Evolutionary conservation across 805 yeast genomes (phyloP), one percentile per base, ranked within the genome.

Genomic region (Saccharomycopsis malanga): DNA sequence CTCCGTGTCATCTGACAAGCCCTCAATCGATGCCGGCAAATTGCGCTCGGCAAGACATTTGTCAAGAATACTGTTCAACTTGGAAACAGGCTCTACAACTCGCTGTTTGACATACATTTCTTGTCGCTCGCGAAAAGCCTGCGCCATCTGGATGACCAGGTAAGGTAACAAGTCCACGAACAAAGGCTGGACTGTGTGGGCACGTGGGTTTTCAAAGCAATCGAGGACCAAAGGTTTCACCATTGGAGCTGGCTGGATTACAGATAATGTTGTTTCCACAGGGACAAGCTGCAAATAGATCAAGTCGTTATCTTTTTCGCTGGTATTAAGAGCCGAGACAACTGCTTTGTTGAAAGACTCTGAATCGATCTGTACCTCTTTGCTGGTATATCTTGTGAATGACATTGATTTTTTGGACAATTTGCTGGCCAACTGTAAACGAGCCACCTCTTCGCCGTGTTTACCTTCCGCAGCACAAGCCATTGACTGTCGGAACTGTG

Each of bases 231-330:
- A 53, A 0, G 77, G 65, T 44, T 75, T 74, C 1, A 82, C 87
- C 71, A 83, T 76, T 3, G 73, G 61, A 0, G 79, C 80, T 1
- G 73, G 73, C 1, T 63, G 58, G 2, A 79, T 66, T 0, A 67
- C 56, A 0, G 75, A 67, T 1, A 79, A 54, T 1, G 69, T 65
- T 0, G 58, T 49, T 5, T 54, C 57, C 1, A 52, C 55, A 0
- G 95, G 94, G 0, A 87, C 79, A 1, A 68, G 64, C 49, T 83
- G 81, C 34, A 85, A 63, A 61, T 87, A 86, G 4, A 89, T 79
- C 55, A 87, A 67, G 57, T 87, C 89, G 59, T 88, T 88, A 54
- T 88, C 96, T 54, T 79, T 73, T 53, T 83, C 87, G 0, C 89
- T 77, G 2, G 73, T 67, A 15, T 68, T 63, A 7, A 81, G 57